Percentiles rank a stretch among this genome's conserved stretches.
Conservation (phyloP, 371 early-diverging fungal species). For the Mortierella sp. region DNA sequence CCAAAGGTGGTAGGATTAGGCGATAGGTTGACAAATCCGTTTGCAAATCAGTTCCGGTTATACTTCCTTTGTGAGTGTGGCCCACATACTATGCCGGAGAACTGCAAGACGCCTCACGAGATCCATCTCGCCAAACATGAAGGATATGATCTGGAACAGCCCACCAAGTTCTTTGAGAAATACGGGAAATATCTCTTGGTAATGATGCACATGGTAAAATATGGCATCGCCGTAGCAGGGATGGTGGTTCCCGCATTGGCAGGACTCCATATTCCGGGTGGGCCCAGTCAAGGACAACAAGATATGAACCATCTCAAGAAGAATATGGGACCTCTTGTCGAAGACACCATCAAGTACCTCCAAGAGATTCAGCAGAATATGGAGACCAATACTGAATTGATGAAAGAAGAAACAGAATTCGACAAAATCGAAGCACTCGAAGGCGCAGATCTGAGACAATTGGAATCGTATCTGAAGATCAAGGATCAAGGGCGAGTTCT, state of each 20-base stretch:
- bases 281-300: background rate
- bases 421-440: constrained; percentile 15
- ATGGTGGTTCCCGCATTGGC: constrained; percentile 5
- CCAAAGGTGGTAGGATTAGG: background rate
- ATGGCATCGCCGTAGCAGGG: constrained; percentile 12
- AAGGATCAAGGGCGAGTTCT: background rate
- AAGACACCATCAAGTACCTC: constrained; percentile 8
- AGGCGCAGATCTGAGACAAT: constrained; percentile 14
- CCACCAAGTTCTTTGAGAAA: constrained; percentile 11
- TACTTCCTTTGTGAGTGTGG: constrained; percentile 11
- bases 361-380: background rate
- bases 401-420: background rate
- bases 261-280: background rate
- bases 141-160: constrained; percentile 14
- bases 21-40: background rate
- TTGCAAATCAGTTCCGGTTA: constrained; percentile 9
- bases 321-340: background rate
- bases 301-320: background rate
- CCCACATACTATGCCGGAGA: constrained; percentile 10
- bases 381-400: background rate
- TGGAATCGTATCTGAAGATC: background rate
- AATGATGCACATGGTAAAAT: constrained; percentile 18
- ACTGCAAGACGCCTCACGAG: constrained; percentile 3
- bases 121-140: constrained; percentile 25
- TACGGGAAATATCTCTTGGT: constrained; percentile 14